phyloP scores from a whole-genome alignment of 768 basidiomycete species.

The Hirschioporus abietinus region DNA sequence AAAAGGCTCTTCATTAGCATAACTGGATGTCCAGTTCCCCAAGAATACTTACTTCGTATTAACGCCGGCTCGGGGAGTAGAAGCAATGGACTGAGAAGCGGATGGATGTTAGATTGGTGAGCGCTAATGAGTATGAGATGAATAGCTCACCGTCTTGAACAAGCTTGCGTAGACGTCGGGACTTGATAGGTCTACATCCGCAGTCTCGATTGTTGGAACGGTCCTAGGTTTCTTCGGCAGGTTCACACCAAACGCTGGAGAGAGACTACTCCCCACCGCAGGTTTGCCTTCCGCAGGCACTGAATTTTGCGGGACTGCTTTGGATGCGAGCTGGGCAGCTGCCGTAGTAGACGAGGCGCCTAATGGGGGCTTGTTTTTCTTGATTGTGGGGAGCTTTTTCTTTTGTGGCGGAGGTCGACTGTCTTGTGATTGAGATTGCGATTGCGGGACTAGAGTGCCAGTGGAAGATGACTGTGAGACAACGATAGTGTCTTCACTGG shows the following conservation, averaged over 20 bases:
- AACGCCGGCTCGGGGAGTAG: slow-evolving; percentile 18
- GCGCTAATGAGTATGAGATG: neutral
- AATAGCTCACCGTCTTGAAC: slow-evolving; percentile 18
- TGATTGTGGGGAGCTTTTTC: slow-evolving; percentile 68
- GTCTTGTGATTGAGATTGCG: slow-evolving; percentile 15
- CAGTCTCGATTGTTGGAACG: slow-evolving; percentile 2
- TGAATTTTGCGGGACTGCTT: neutral
- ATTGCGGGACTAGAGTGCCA: neutral
- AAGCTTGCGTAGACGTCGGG: slow-evolving; percentile 17
- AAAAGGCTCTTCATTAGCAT: neutral
- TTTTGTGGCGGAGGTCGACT: slow-evolving; percentile 32
- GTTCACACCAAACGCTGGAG: neutral
- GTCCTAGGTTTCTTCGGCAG: slow-evolving; percentile 1
- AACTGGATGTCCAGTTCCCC: neutral
- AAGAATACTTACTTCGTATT: slow-evolving; percentile 14
- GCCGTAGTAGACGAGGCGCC: neutral
- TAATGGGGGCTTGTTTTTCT: slow-evolving; percentile 48
- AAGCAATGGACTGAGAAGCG: slow-evolving; percentile 12
- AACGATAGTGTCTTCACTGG: neutral
- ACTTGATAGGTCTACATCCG: slow-evolving; percentile 19
- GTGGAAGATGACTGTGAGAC: neutral
- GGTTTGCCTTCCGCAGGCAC: neutral
- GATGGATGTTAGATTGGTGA: slow-evolving; percentile 2
- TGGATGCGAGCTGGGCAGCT: neutral
- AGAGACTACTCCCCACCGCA: neutral